Evolutionary conservation across 306 rosid species (phyloP), one percentile per base, ranked within the genome.

Genomic region (Rosa multiflora): DNA sequence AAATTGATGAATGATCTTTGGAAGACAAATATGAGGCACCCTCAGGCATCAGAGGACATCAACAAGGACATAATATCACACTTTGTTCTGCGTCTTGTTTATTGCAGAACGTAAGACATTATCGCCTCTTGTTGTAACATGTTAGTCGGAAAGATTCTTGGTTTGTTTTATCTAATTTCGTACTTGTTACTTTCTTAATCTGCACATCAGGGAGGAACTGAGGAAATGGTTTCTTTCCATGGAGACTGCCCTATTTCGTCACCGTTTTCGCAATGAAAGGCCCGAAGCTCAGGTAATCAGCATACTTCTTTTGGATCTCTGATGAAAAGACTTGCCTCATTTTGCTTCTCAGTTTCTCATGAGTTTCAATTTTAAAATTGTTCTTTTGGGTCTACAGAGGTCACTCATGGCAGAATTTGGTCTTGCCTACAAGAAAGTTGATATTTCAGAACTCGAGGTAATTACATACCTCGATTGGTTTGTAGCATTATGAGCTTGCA

Each of bases 41-140:
- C 89, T 74, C 82, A 84, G 69, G 76, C 93, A 55, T 85, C 92
- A 12, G 93, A 95, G 79, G 80, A 55, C 81, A 48, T 81, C 76
- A 93, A 90, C 84, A 95, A 91, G 91, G 99, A 93, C 86, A 88
- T 93, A 17, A 93, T 95, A 76, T 93, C 99, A 32, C 99, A 93
- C 85, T 95, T 91, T 80, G 99, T 91, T 72, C 88, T 95, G 20
- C 94, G 96, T 44, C 94, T 95, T 15, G 99, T 93, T 47, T 91
- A 92, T 84, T 93, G 98, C 81, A 89, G 98, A 89, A 88, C 97
- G 99, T 95, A 78, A 83, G 91, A 39, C 14, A 53, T 4, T 46
- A 11, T 29, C 56, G 15, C 74, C 23, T 39, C 15, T 68, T 75
- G 59, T 14, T 44, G 2, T 8, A 35, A 46, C 23, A 8, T 64